phyloP scores from a whole-genome alignment of 495 filamentous ascomycete genomes.

The Xylaria grammica region DNA sequence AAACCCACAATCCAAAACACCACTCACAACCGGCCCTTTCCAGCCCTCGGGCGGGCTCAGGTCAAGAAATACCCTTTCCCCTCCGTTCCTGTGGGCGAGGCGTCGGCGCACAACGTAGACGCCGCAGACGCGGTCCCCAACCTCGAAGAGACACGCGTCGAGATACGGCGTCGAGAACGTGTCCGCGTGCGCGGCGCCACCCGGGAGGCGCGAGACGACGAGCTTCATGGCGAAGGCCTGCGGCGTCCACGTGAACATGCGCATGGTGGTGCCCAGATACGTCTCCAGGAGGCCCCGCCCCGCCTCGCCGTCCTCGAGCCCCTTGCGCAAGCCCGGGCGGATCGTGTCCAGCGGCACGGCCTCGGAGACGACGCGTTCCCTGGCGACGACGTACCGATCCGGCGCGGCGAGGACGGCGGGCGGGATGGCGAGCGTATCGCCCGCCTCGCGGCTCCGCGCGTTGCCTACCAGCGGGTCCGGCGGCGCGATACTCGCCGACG shows the following conservation, averaged over 20 bases:
- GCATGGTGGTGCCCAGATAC: slow-evolving; percentile 39
- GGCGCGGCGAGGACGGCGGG: slow-evolving; percentile 7
- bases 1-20: slow-evolving; percentile 34
- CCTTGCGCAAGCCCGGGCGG: neutral
- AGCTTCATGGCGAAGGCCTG: slow-evolving; percentile 34
- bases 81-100: neutral
- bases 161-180: slow-evolving; percentile 35
- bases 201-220: slow-evolving; percentile 17
- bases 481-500: slow-evolving; percentile 17
- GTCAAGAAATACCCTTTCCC: slow-evolving; percentile 32
- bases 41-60: slow-evolving; percentile 37
- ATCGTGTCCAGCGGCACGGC: slow-evolving; percentile 13
- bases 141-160: slow-evolving; percentile 24
- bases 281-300: slow-evolving; percentile 22
- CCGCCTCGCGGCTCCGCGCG: neutral
- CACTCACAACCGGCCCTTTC: slow-evolving; percentile 31
- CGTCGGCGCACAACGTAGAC: slow-evolving; percentile 33
- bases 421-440: slow-evolving; percentile 10
- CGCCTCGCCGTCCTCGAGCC: neutral
- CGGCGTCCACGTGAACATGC: slow-evolving; percentile 39
- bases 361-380: slow-evolving; percentile 35
- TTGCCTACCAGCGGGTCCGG: slow-evolving; percentile 16
- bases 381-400: slow-evolving; percentile 29
- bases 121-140: slow-evolving; percentile 38
- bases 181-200: slow-evolving; percentile 10